Evolutionary conservation across 495 filamentous ascomycete genomes (phyloP).

Genomic region (Penicillium paxilli): DNA sequence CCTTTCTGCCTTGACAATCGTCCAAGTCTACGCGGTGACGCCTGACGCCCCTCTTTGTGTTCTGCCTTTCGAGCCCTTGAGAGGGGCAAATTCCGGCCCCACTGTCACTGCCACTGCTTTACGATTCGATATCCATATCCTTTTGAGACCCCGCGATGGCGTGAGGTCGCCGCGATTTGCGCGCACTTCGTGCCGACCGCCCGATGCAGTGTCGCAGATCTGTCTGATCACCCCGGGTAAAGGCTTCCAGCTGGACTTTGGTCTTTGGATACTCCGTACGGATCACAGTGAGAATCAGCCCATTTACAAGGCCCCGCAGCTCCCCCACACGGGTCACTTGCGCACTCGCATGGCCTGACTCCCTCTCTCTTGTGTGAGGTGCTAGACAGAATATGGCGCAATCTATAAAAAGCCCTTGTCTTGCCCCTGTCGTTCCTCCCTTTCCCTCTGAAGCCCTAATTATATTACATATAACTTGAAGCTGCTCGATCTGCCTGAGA

Average conservation of each 20-base stretch:
- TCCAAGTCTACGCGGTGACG: constrained; percentile 13
- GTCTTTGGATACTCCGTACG: not conserved
- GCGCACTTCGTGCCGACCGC: constrained; percentile 8
- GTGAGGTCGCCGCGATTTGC: constrained; percentile 9
- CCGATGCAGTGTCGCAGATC: constrained; percentile 6
- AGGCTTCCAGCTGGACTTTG: not conserved
- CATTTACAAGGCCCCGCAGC: constrained; percentile 14
- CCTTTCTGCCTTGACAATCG: not conserved
- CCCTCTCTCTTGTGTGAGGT: not conserved
- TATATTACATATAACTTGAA: not conserved
- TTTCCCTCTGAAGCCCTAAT: not conserved
- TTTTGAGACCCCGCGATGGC: constrained; percentile 23
- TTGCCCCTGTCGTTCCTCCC: not conserved
- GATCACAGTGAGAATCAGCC: constrained; percentile 12
- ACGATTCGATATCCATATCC: not conserved
- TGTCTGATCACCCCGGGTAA: constrained; percentile 13
- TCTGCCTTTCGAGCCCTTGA: constrained; percentile 1
- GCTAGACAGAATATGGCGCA: not conserved
- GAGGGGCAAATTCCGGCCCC: constrained; percentile 2
- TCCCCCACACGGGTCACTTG: constrained; percentile 19
- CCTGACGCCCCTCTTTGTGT: constrained; percentile 1
- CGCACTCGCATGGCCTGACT: constrained; percentile 23
- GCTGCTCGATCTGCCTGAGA: not conserved
- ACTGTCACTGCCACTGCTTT: not conserved
- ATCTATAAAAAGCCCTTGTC: constrained; percentile 10